Evolutionary conservation across 75 land plant species (phyloP).

Genomic region (Cunninghamia lanceolata): DNA sequence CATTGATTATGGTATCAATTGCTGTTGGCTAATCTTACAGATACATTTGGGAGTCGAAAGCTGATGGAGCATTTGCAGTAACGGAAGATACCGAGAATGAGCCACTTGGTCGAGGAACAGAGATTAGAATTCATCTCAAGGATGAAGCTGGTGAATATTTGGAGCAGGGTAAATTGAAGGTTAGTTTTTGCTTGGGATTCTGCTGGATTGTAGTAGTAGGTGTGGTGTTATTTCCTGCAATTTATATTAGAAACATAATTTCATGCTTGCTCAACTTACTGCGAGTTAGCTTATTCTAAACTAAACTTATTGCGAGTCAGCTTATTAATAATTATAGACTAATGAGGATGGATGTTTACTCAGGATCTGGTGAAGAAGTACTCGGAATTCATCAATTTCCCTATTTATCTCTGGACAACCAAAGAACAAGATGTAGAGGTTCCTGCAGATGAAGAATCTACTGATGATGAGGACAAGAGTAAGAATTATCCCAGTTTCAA

Average conservation of each 20-base stretch:
- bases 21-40: slow-evolving; percentile 27
- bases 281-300: neutral
- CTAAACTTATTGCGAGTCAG: neutral
- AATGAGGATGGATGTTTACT: neutral
- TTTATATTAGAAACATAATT: neutral
- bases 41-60: slow-evolving; percentile 98
- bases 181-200: slow-evolving; percentile 7
- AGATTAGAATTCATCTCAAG: slow-evolving; percentile 85
- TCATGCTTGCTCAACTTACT: neutral
- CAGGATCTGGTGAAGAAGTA: slow-evolving; percentile 95
- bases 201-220: neutral
- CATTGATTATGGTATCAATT: neutral
- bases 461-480: slow-evolving; percentile 58
- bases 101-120: slow-evolving; percentile 95
- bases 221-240: neutral
- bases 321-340: neutral
- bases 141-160: slow-evolving; percentile 90
- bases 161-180: slow-evolving; percentile 78
- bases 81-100: slow-evolving; percentile 93
- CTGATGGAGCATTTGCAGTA: slow-evolving; percentile 95
- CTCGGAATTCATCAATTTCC: slow-evolving; percentile 97
- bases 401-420: slow-evolving; percentile 90
- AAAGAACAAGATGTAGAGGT: slow-evolving; percentile 89
- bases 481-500: slow-evolving; percentile 3
- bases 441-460: slow-evolving; percentile 76